Percentiles rank a stretch among this genome's conserved stretches.
Conservation (phyloP, 2,329 filamentous ascomycete genomes). For the Fusarium napiforme region DNA sequence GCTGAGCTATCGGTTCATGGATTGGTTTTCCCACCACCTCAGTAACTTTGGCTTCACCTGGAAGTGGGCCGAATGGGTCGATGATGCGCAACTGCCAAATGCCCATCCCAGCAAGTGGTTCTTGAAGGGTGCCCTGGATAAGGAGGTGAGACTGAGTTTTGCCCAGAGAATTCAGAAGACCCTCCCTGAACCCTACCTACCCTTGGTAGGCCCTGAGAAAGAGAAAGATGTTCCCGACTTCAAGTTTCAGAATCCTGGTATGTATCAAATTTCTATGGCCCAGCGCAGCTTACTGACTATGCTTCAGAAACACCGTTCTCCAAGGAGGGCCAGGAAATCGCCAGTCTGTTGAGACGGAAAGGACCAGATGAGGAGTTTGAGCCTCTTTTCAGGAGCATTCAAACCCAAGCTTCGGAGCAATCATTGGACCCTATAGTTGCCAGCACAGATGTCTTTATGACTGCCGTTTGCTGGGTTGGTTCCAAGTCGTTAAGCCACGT, state of each 20-base stretch:
- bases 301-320: slow-evolving; percentile 79
- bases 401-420: slow-evolving; percentile 77
- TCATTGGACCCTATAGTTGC: slow-evolving; percentile 82
- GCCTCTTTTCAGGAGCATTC: slow-evolving; percentile 80
- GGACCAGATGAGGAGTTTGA: slow-evolving; percentile 88
- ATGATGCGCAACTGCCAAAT: slow-evolving; percentile 80
- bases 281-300: background rate
- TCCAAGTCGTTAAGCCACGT: slow-evolving; percentile 97
- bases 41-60: slow-evolving; percentile 99
- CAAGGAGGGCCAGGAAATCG: slow-evolving; percentile 84
- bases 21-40: slow-evolving; percentile 98
- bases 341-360: slow-evolving; percentile 83
- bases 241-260: slow-evolving; percentile 84
- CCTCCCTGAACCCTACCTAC: slow-evolving; percentile 83
- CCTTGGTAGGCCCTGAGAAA: slow-evolving; percentile 84
- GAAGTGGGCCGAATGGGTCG: slow-evolving; percentile 99
- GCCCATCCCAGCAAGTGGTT: slow-evolving; percentile 93
- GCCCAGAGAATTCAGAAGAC: slow-evolving; percentile 96
- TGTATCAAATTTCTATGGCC: slow-evolving; percentile 46
- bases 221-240: slow-evolving; percentile 97
- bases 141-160: slow-evolving; percentile 96
- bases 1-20: slow-evolving; percentile 85
- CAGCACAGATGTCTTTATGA: slow-evolving; percentile 95
- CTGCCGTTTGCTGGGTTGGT: slow-evolving; percentile 90
- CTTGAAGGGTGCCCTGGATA: slow-evolving; percentile 89